A percentile compares a stretch with the other conserved stretches of the same genome.
These are phyloP conservation scores for Rhexocercosporidium sp. DNA, from an alignment of 2,329 filamentous ascomycete genomes.

Conservation along the genomic window DNA sequence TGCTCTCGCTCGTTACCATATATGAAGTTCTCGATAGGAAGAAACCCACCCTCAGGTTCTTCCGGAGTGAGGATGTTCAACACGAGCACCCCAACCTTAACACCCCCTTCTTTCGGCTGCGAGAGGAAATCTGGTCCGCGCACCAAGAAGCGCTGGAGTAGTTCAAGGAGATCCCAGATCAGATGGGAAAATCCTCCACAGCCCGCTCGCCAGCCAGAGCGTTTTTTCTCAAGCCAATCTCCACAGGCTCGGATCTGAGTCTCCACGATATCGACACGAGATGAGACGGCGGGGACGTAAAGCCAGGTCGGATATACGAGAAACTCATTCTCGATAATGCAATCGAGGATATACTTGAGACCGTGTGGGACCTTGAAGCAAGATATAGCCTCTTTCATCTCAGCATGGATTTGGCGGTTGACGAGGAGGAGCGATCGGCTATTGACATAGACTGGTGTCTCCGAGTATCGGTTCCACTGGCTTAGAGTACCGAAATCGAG, in stretches of 20 bases:
- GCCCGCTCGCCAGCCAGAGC: background rate
- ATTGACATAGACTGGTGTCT: background rate
- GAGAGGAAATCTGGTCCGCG: slow-evolving; percentile 1
- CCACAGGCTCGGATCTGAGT: background rate
- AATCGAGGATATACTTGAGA: background rate
- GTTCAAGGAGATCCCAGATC: background rate
- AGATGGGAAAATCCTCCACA: background rate
- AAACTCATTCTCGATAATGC: background rate
- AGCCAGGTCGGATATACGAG: background rate
- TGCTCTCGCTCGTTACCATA: background rate
- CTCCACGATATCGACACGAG: background rate
- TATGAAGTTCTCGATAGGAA: background rate
- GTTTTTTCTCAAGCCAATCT: background rate
- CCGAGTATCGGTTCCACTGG: background rate
- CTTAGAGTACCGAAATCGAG: background rate
- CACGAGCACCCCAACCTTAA: background rate
- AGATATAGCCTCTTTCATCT: background rate
- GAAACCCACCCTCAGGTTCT: background rate
- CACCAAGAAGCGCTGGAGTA: slow-evolving; percentile 1
- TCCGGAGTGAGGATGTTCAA: background rate
- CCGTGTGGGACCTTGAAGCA: background rate
- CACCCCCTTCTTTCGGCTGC: background rate
- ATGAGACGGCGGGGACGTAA: background rate
- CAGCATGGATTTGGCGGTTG: background rate
- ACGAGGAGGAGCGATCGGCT: background rate